Conservation (phyloP, 2,329 filamentous ascomycete genomes). For the Aspergillus sp. region DNA sequence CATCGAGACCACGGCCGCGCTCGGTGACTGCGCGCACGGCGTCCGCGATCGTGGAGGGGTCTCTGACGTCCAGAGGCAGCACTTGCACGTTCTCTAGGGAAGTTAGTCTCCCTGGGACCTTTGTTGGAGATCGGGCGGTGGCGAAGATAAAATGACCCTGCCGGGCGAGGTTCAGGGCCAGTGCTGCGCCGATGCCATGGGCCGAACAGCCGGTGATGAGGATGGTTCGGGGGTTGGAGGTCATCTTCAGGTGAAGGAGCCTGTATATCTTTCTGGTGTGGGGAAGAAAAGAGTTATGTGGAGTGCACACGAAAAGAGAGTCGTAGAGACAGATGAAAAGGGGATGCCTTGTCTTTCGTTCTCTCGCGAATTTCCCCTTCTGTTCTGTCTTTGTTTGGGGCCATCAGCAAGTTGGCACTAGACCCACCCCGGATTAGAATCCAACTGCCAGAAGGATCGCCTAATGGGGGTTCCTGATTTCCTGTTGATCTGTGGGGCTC, state of each 20-base stretch:
- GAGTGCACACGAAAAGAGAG: background rate
- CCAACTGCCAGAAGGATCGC: background rate
- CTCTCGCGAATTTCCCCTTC: no score
- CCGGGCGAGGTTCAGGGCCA: slow-evolving; percentile 39
- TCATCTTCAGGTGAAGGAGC: background rate
- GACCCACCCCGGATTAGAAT: no score
- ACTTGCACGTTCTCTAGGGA: slow-evolving; percentile 24
- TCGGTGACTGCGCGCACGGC: slow-evolving; percentile 16
- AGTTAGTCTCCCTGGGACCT: slow-evolving; percentile 26
- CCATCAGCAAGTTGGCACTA: background rate
- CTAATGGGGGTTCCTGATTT: background rate
- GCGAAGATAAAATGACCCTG: slow-evolving; percentile 42
- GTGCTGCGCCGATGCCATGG: slow-evolving; percentile 42
- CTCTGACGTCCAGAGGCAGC: slow-evolving; percentile 25
- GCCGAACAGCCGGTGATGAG: slow-evolving; percentile 30
- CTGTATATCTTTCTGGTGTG: background rate
- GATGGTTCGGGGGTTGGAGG: background rate
- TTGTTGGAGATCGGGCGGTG: slow-evolving; percentile 39
- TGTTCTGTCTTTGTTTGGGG: background rate
- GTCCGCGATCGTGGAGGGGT: slow-evolving; percentile 16
- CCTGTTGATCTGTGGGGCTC: no score
- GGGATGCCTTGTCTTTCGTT: no score
- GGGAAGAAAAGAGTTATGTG: background rate
- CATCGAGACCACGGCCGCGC: slow-evolving; percentile 30
- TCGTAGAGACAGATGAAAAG: no score